phyloP scores from a whole-genome alignment of 1,139 yeast genomes.

The Chernovozyma aurita region DNA sequence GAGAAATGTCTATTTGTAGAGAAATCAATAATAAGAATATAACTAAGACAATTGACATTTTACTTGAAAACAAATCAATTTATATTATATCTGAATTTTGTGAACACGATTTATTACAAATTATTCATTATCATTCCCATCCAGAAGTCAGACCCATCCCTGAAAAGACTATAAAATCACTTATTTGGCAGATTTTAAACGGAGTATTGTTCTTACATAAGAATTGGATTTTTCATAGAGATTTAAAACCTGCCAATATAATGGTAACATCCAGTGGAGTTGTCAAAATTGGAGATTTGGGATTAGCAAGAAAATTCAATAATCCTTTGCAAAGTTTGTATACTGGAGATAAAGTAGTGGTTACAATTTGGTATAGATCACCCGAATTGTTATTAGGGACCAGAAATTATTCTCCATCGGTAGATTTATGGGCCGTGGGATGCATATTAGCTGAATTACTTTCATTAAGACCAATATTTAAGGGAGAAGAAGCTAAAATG shows the following conservation, averaged over 20 bases:
- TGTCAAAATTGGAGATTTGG: slow-evolving; percentile 94
- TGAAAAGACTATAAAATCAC: slow-evolving; percentile 70
- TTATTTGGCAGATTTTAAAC: slow-evolving; percentile 86
- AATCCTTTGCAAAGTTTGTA: slow-evolving; percentile 86
- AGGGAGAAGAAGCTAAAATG: slow-evolving; percentile 96
- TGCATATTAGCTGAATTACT: slow-evolving; percentile 91
- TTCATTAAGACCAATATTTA: slow-evolving; percentile 86
- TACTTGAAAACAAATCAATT: slow-evolving; percentile 85
- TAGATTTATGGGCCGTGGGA: slow-evolving; percentile 96
- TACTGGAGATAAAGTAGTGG: slow-evolving; percentile 95
- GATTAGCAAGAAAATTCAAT: slow-evolving; percentile 85
- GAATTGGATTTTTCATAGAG: slow-evolving; percentile 95
- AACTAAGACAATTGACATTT: slow-evolving; percentile 74
- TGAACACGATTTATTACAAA: slow-evolving; percentile 90
- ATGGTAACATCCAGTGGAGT: slow-evolving; percentile 90
- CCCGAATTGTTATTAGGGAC: slow-evolving; percentile 91
- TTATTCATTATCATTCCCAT: slow-evolving; percentile 90
- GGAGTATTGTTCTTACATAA: slow-evolving; percentile 91
- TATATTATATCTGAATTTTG: slow-evolving; percentile 96
- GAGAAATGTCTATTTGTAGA: slow-evolving; percentile 94
- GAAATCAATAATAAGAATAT: slow-evolving; percentile 80
- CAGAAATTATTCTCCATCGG: slow-evolving; percentile 90
- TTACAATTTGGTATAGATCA: slow-evolving; percentile 97
- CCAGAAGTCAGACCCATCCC: slow-evolving; percentile 81
- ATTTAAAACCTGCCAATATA: slow-evolving; percentile 94